Percentiles rank a stretch among this genome's conserved stretches.
These are phyloP conservation scores for Claviceps capensis DNA, from an alignment of 2,329 filamentous ascomycete species.

Conservation along the genomic window DNA sequence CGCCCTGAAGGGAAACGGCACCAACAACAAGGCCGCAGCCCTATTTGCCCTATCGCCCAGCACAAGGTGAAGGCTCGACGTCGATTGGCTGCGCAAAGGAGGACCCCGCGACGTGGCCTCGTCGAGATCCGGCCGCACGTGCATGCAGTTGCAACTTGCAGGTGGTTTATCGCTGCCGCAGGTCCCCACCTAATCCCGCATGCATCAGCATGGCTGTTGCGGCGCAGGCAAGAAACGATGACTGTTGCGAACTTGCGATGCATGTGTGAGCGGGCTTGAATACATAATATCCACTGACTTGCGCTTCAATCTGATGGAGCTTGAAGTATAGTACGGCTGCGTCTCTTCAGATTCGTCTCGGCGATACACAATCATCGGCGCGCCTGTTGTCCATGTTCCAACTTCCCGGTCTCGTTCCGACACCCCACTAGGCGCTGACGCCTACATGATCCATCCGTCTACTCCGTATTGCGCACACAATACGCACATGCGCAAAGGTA, in stretches of 20 bases:
- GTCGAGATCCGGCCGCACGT: too few species aligned
- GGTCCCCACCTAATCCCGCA: too few species aligned
- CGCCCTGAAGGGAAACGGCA: not conserved
- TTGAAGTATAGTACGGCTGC: not conserved
- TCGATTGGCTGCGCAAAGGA: slow-evolving; percentile 14
- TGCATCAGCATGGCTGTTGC: too few species aligned
- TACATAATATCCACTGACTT: too few species aligned
- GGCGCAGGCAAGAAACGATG: too few species aligned
- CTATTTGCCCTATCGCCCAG: slow-evolving; percentile 10
- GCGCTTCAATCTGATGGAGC: not conserved
- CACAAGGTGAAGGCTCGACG: slow-evolving; percentile 4
- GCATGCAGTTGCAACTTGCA: too few species aligned
- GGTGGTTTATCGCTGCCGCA: too few species aligned
- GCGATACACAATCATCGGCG: not conserved
- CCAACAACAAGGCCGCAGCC: slow-evolving; percentile 4
- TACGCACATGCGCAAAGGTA: not conserved
- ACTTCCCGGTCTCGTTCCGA: not conserved
- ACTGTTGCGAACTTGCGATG: too few species aligned
- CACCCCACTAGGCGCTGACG: too few species aligned
- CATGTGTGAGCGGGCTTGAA: too few species aligned
- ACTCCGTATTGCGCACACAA: not conserved
- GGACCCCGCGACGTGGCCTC: too few species aligned
- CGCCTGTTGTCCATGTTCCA: not conserved
- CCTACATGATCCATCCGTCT: not conserved
- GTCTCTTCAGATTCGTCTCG: not conserved